Evolutionary conservation across 1,284 basidiomycete genomes (phyloP).

Genomic region (Earliella scabrosa): DNA sequence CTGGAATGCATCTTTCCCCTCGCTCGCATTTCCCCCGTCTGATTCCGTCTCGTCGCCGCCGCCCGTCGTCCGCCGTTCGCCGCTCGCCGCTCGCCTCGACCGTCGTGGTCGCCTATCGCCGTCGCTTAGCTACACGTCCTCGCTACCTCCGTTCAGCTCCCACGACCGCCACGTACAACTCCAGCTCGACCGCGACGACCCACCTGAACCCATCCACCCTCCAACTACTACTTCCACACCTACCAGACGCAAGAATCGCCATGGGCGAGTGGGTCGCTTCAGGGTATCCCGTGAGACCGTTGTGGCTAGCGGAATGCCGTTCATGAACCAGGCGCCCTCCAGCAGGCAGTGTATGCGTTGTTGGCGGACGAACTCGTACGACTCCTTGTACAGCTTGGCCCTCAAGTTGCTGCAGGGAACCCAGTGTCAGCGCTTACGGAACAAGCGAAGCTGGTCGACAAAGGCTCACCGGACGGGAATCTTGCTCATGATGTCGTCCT

Average conservation of each 20-base stretch:
- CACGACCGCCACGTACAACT: too few relatives aligned
- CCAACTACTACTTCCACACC: too few relatives aligned
- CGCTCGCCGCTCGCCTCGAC: too few relatives aligned
- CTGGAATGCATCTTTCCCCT: too few relatives aligned
- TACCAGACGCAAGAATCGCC: constrained; percentile 83
- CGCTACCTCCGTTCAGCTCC: too few relatives aligned
- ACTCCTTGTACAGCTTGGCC: constrained; percentile 88
- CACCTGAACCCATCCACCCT: too few relatives aligned
- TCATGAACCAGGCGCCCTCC: constrained; percentile 92
- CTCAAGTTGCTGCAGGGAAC: constrained; percentile 69
- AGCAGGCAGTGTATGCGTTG: constrained; percentile 89
- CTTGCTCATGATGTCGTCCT: constrained; percentile 89
- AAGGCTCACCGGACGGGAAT: constrained; percentile 78
- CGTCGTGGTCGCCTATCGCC: too few relatives aligned
- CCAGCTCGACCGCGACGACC: too few relatives aligned
- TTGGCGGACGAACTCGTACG: constrained; percentile 90
- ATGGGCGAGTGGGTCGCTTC: constrained; percentile 63
- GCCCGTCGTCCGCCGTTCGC: too few relatives aligned
- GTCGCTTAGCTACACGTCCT: too few relatives aligned
- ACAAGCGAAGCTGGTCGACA: background rate
- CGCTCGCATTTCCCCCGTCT: too few relatives aligned
- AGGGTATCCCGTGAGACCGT: constrained; percentile 51
- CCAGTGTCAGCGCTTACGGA: background rate
- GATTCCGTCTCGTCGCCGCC: too few relatives aligned
- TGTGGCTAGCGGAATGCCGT: constrained; percentile 60